Evolutionary conservation across 495 filamentous ascomycete genomes (phyloP), one percentile per base, ranked within the genome.

Genomic region (Aspergillus asperescens): DNA sequence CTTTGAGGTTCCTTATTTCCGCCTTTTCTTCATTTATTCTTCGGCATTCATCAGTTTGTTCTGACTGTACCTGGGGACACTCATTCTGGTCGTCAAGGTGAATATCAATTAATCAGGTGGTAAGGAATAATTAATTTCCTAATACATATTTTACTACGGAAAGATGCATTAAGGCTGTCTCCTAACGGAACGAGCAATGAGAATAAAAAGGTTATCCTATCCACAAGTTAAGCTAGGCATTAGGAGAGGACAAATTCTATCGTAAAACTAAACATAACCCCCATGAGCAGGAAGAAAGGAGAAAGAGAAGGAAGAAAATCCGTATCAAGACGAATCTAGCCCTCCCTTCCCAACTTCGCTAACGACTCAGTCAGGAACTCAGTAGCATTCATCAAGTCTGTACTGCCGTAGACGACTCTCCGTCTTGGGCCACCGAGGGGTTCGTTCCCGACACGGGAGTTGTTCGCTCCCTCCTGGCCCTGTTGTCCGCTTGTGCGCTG

Each of bases 381-480:
- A 59, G 82, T 82, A 1, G 94, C 92, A 63, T 90, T 96, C 55
- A 96, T 77, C 65, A 97, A 64, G 66, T 96, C 93, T 40, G 91
- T 99, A 64, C 90, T 95, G 5, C 94, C 94, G 69, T 99, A 99
- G 9, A 97, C 85, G 2, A 99, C 86, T 58, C 88, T 81, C 62
- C 87, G 83, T 63, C 81, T 83, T 8, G 68, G 62, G 13, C 59
- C 68, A 2, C 61, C 61, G 22, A 59, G 57, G 4, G 66, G 42
- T 23, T 37, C 54, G 7, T 54, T 56, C 27, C 56, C 54, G 4
- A 76, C 78, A 12, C 70, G 75, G 12, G 76, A 68, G 15, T n/a
- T 24, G 25, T 68, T 70, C 7, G 77, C 66, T 10, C 70, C 74
- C 28, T 72, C 76, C 25, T 65, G 65, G 3, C 77, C 77, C 16